phyloP scores from a whole-genome alignment of 2,329 filamentous ascomycete genomes.

The Rugonectria rugulosa region DNA sequence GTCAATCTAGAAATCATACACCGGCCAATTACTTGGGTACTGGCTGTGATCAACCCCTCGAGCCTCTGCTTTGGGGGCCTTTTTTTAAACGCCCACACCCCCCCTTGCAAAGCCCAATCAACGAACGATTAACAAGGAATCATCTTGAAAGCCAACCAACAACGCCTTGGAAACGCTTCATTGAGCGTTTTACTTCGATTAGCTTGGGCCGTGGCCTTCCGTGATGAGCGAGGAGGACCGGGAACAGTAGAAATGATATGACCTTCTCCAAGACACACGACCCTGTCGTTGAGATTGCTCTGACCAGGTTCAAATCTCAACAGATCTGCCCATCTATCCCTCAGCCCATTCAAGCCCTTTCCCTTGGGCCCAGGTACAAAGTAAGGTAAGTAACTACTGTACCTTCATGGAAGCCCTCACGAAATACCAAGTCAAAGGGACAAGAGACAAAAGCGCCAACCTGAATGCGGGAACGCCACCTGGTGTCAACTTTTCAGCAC shows the following conservation, averaged over 20 bases:
- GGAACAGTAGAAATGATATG: not conserved
- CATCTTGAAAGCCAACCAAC: constrained; percentile 5
- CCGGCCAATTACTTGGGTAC: no score
- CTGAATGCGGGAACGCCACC: constrained; percentile 33
- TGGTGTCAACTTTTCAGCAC: not conserved
- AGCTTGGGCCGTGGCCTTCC: not conserved
- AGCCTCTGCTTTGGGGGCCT: not conserved
- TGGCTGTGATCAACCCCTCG: not conserved
- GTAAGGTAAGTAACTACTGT: not conserved
- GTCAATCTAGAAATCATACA: not conserved
- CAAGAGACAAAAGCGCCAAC: constrained; percentile 30
- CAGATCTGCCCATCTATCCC: constrained; percentile 33
- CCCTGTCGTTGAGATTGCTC: constrained; percentile 15
- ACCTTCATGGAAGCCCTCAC: constrained; percentile 13
- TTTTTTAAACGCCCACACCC: not conserved
- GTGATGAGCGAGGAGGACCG: not conserved
- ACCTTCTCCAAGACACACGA: constrained; percentile 7
- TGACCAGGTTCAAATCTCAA: constrained; percentile 26
- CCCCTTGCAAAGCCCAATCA: not conserved
- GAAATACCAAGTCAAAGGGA: constrained; percentile 19
- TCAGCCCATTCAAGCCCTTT: constrained; percentile 30
- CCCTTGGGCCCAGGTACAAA: constrained; percentile 14
- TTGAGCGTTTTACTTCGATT: not conserved
- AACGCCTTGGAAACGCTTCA: not conserved
- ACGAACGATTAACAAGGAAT: not conserved